Conservation (phyloP, 2,329 filamentous ascomycete species). For the Ambrosiella xylebori region DNA sequence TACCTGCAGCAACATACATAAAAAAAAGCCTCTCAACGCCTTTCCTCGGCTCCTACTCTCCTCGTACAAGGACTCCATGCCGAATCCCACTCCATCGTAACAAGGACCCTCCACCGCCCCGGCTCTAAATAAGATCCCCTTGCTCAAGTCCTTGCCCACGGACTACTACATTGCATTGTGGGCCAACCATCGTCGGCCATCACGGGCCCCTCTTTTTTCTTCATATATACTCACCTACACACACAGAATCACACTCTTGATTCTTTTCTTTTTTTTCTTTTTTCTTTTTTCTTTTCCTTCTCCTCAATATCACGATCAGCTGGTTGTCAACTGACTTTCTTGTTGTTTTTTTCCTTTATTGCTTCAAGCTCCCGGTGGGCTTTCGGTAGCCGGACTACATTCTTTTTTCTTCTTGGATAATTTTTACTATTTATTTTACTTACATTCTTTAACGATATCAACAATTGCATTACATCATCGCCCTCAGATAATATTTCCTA, state of each 20-base stretch:
- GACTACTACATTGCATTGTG: too few relatives aligned
- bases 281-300: slow-evolving; percentile 2
- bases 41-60: too few relatives aligned
- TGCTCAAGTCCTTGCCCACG: too few relatives aligned
- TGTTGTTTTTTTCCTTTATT: slow-evolving; percentile 1
- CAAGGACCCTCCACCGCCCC: background rate
- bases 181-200: background rate
- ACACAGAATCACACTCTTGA: background rate
- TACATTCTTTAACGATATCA: background rate
- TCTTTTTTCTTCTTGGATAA: slow-evolving; percentile 3
- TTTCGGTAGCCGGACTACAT: slow-evolving; percentile 12
- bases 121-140: background rate
- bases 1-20: too few relatives aligned
- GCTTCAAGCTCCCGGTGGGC: slow-evolving; percentile 9
- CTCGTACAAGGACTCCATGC: background rate
- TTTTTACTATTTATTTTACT: background rate
- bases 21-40: too few relatives aligned
- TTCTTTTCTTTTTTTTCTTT: slow-evolving; percentile 2
- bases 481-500: background rate
- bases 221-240: background rate
- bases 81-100: background rate
- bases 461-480: background rate
- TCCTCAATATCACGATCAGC: background rate
- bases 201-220: background rate
- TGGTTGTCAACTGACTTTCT: background rate